phyloP scores from a whole-genome alignment of 2,329 filamentous ascomycete genomes.

The Microdochium paspali region DNA sequence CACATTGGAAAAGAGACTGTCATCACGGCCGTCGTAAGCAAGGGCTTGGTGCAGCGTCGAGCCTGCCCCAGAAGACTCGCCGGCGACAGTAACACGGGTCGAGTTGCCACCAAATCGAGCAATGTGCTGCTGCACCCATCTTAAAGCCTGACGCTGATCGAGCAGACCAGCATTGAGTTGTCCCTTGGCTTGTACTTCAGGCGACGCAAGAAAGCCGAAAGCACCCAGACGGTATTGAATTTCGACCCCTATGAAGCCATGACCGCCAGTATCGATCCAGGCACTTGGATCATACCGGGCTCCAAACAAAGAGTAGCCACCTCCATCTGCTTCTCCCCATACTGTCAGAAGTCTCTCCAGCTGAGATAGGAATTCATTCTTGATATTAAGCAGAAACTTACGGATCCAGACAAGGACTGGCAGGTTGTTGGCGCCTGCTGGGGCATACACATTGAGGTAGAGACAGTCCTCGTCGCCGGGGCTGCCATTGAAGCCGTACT shows the following conservation, averaged over 20 bases:
- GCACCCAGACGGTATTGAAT: conserved; percentile 37
- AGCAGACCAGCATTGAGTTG: conserved; percentile 26
- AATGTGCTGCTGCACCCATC: conserved; percentile 43
- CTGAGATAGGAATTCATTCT: conserved; percentile 16
- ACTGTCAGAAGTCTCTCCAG: conserved; percentile 3
- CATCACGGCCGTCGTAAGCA: conserved; percentile 13
- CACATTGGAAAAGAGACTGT: conserved; percentile 15
- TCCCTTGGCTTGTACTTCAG: conserved; percentile 12
- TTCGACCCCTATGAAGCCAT: conserved; percentile 34
- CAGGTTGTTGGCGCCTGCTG: conserved; percentile 20
- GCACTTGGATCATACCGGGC: conserved; percentile 19
- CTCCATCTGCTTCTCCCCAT: conserved; percentile 12
- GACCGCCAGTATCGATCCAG: conserved; percentile 33
- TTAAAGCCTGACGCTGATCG: conserved; percentile 42
- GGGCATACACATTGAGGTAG: conserved; percentile 22
- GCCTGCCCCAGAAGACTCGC: conserved; percentile 18
- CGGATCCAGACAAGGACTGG: conserved; percentile 29
- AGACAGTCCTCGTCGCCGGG: conserved; percentile 15
- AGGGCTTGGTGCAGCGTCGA: conserved; percentile 13
- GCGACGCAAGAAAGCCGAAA: conserved; percentile 32
- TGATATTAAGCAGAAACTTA: conserved; percentile 11
- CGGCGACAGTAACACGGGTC: conserved; percentile 17
- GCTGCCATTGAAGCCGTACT: conserved; percentile 16
- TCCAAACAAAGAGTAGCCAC: conserved; percentile 18
- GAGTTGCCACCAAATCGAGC: conserved; percentile 32